Conservation (phyloP, 148 eudicot species). For the Fagopyrum homotropicum region DNA sequence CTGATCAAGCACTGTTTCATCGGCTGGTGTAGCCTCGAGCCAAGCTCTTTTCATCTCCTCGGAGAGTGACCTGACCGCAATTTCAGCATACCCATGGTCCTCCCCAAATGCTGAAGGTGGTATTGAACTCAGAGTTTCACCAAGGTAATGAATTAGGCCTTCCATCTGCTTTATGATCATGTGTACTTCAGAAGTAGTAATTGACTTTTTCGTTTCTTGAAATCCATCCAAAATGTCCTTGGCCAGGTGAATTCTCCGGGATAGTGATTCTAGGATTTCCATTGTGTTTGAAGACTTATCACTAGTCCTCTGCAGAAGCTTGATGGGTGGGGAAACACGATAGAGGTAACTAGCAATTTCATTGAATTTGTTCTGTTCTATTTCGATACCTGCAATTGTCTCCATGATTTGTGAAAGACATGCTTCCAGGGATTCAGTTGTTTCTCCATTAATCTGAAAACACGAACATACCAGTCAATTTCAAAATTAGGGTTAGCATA, state of each 20-base stretch:
- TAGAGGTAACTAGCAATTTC: constrained; percentile 55
- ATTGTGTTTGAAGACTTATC: constrained; percentile 23
- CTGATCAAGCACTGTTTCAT: constrained; percentile 1
- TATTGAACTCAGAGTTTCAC: constrained; percentile 45
- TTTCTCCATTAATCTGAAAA: constrained; percentile 31
- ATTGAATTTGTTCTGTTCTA: constrained; percentile 33
- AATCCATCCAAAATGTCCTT: constrained; percentile 28
- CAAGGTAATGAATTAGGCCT: constrained; percentile 42
- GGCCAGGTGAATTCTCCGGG: constrained; percentile 32
- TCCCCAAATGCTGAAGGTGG: constrained; percentile 35
- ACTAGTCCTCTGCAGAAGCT: constrained; percentile 37
- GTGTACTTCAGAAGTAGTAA: constrained; percentile 20
- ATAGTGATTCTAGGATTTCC: constrained; percentile 34
- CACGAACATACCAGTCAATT: neutral
- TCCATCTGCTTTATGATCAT: constrained; percentile 37
- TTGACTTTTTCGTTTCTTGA: constrained; percentile 18
- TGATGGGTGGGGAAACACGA: constrained; percentile 41
- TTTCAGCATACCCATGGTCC: constrained; percentile 34
- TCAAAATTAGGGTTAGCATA: neutral
- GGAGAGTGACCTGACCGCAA: constrained; percentile 49
- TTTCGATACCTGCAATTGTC: constrained; percentile 22
- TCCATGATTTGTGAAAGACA: constrained; percentile 45
- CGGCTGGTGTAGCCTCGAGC: constrained; percentile 17
- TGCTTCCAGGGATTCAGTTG: constrained; percentile 21
- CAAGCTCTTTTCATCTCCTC: constrained; percentile 45